phyloP scores from a whole-genome alignment of 441 rosid species.

The Pelargonium fulgidum region DNA sequence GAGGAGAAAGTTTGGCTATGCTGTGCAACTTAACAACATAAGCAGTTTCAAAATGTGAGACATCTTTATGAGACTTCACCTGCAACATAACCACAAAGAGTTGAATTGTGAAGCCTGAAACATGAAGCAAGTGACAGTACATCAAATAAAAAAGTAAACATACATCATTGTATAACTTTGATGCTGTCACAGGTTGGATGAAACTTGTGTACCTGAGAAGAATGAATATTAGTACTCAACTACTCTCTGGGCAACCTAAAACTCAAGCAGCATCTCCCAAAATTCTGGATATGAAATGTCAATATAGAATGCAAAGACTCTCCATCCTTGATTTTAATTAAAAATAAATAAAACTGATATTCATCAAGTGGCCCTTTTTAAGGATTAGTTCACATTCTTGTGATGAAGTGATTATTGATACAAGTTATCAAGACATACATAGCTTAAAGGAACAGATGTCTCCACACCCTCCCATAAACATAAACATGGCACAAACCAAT shows the following conservation, averaged over 20 bases:
- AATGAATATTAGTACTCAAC: neutral
- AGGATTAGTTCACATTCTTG: no score
- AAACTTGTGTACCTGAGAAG: slow-evolving; percentile 84
- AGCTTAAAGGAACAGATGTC: no score
- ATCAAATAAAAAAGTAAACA: slow-evolving; percentile 20
- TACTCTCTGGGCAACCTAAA: no score
- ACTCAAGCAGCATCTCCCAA: neutral
- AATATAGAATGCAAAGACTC: neutral
- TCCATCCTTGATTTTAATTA: no score
- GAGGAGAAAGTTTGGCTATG: slow-evolving; percentile 76
- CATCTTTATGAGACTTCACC: slow-evolving; percentile 87
- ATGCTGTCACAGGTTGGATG: slow-evolving; percentile 87
- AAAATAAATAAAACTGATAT: no score
- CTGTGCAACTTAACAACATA: slow-evolving; percentile 94
- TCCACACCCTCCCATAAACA: no score
- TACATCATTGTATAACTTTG: slow-evolving; percentile 87
- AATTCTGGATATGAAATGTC: neutral
- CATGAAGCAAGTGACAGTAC: slow-evolving; percentile 5
- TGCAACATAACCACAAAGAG: slow-evolving; percentile 31
- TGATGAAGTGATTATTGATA: no score
- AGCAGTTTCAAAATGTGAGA: slow-evolving; percentile 88
- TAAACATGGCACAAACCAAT: no score
- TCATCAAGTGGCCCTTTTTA: no score
- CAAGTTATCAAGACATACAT: no score
- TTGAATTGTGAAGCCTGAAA: slow-evolving; percentile 12